A percentile compares a stretch with the other conserved stretches of the same genome.
phyloP scores from a whole-genome alignment of 257 asterid genomes.

The Rehmannia glutinosa region DNA sequence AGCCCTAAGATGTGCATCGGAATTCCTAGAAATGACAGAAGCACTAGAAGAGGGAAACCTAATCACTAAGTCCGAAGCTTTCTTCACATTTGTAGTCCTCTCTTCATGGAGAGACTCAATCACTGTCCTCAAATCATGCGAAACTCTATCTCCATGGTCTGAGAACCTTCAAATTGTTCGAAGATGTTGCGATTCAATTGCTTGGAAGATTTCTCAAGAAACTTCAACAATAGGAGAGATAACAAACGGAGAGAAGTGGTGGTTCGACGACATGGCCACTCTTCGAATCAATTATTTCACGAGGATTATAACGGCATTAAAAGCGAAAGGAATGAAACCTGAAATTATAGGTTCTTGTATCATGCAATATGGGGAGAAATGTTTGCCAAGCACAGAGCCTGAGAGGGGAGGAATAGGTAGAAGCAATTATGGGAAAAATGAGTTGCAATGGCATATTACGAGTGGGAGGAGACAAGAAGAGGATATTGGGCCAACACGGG shows the following conservation, averaged over 20 bases:
- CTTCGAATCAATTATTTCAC: conserved; percentile 66
- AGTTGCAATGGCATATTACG: conserved; percentile 55
- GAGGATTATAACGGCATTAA: conserved; percentile 59
- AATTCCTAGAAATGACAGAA: conserved; percentile 80
- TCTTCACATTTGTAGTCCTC: conserved; percentile 76
- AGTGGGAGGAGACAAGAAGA: conserved; percentile 42
- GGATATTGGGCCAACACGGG: conserved; percentile 36
- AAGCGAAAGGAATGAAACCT: conserved; percentile 50
- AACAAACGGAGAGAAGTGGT: conserved; percentile 42
- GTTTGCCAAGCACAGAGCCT: no score
- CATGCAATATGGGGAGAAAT: conserved; percentile 50
- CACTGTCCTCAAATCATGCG: conserved; percentile 58
- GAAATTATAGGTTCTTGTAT: conserved; percentile 63
- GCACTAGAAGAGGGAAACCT: conserved; percentile 77
- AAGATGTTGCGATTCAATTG: conserved; percentile 72
- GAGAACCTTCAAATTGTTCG: conserved; percentile 85
- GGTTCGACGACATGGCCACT: conserved; percentile 60
- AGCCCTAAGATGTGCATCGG: conserved; percentile 75
- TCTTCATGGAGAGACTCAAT: conserved; percentile 77
- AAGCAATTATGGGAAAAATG: no score
- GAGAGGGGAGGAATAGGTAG: conserved; percentile 32
- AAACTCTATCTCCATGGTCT: conserved; percentile 73
- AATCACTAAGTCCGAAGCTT: conserved; percentile 68
- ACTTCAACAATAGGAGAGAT: conserved; percentile 35
- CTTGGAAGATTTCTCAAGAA: conserved; percentile 56